Evolutionary conservation across 129 eudicot species (phyloP), one percentile per base, ranked within the genome.

Genomic region (Glebionis coronaria): DNA sequence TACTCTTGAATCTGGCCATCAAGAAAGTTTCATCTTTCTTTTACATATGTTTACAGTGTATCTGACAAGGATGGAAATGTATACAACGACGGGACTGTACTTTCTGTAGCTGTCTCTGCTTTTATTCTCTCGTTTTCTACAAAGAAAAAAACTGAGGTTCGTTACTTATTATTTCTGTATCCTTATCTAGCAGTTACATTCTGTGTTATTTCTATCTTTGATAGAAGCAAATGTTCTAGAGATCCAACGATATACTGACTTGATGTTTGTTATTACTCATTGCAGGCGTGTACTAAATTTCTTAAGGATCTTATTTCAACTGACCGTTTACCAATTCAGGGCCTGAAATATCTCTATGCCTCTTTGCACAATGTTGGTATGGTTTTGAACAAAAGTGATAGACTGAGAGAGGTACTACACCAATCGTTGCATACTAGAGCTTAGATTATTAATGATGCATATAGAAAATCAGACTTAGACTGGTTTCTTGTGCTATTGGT

Each of bases 321-420:
- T 18, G 83, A 86, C 7, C 76, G 95, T 87, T 59, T 84, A 63
- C 92, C 80, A 40, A 68, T 66, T 40, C 73, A 81, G 63, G 85
- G 84, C 71, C 83, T 93, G 67, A 87, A 86, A 76, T 80, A 70
- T 71, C 80, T 86, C 40, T 82, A 76, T 72, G 82, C 83, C 18
- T 76, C 85, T 76, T 83, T 93, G 45, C 68, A 93, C 82, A 89
- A 93, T 63, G 65, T 82, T 61, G 91, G 87, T 67, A 76, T 93
- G 38, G 82, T 76, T 20, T 77, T 87, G 70, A 79, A 88, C 82
- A 75, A 82, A 73, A 63, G 67, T 68, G 76, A 81, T 65, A 77
- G 75, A 76, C 15, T 84, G 71, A 78, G 75, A 68, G 95, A 93
- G 99, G 99, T 86, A 79, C n/a, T 72, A 67, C 75, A 52, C 55